phyloP scores from a whole-genome alignment of 2,329 filamentous ascomycete species.

The Microdochium nivale region DNA sequence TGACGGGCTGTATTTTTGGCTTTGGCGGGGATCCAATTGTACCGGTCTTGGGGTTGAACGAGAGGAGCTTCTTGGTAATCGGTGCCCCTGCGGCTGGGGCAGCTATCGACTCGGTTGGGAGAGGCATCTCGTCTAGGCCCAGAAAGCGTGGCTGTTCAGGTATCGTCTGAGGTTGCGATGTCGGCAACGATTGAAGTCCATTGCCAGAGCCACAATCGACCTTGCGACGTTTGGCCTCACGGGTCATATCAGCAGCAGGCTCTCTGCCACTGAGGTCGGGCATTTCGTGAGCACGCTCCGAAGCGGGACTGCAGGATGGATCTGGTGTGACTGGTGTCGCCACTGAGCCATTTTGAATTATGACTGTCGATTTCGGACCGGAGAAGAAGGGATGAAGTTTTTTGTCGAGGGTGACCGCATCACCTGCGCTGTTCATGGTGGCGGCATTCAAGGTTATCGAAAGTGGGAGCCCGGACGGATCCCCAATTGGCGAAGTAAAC shows the following conservation, averaged over 20 bases:
- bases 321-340: slow-evolving; percentile 19
- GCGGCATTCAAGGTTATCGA: slow-evolving; percentile 24
- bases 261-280: slow-evolving; percentile 5
- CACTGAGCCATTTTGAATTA: slow-evolving; percentile 4
- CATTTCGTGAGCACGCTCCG: slow-evolving; percentile 9
- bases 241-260: not conserved
- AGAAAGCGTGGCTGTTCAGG: not conserved
- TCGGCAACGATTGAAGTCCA: not conserved
- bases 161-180: not conserved
- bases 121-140: not conserved
- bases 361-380: slow-evolving; percentile 13
- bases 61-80: slow-evolving; percentile 41
- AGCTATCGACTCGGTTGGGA: not conserved
- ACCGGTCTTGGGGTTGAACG: slow-evolving; percentile 50
- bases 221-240: not conserved
- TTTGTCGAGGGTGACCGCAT: slow-evolving; percentile 19
- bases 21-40: slow-evolving; percentile 55
- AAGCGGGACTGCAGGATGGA: slow-evolving; percentile 19
- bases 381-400: slow-evolving; percentile 50
- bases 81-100: slow-evolving; percentile 3
- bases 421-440: slow-evolving; percentile 34
- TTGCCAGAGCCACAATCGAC: not conserved
- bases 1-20: slow-evolving; percentile 29
- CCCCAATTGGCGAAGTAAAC: not conserved
- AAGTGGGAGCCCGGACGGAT: not conserved